phyloP scores from a whole-genome alignment of 108 stramenopile species.

The Cyclostephanos tholiformis region DNA sequence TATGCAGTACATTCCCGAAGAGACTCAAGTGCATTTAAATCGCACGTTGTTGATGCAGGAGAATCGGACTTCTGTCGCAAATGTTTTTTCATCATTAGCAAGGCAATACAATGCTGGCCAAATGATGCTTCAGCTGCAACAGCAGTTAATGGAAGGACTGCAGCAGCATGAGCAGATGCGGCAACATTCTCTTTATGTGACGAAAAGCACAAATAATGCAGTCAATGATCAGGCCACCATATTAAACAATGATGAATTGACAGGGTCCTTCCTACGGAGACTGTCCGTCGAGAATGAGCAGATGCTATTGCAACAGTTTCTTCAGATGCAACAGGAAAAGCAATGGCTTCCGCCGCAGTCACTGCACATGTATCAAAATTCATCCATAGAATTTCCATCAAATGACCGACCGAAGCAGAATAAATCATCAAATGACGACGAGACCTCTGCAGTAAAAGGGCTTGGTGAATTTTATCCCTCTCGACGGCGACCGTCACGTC shows the following conservation, averaged over 20 bases:
- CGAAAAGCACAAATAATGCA: not conserved
- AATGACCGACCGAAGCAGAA: not conserved
- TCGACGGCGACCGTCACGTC: not conserved
- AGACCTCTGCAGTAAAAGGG: not conserved
- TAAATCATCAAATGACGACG: not conserved
- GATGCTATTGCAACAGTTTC: slow-evolving; percentile 9
- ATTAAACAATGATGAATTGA: not conserved
- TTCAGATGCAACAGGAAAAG: not conserved
- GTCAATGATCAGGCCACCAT: not conserved
- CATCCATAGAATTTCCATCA: not conserved
- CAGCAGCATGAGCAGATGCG: not conserved
- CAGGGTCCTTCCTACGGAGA: not conserved
- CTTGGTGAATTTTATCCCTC: not conserved
- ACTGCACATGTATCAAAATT: not conserved
- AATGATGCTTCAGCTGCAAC: slow-evolving; percentile 7
- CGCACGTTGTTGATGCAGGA: not conserved
- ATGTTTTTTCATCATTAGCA: slow-evolving; percentile 12
- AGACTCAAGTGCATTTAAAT: not conserved
- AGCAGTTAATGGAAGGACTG: slow-evolving; percentile 5
- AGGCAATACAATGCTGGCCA: not conserved
- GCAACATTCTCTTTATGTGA: not conserved
- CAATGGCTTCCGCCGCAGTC: not conserved
- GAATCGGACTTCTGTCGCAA: not conserved
- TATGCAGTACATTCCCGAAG: not conserved
- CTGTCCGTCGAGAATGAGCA: slow-evolving; percentile 2